Evolutionary conservation across 2,329 filamentous ascomycete genomes (phyloP), one percentile per base, ranked within the genome.

Genomic region (Calonectria pteridis): DNA sequence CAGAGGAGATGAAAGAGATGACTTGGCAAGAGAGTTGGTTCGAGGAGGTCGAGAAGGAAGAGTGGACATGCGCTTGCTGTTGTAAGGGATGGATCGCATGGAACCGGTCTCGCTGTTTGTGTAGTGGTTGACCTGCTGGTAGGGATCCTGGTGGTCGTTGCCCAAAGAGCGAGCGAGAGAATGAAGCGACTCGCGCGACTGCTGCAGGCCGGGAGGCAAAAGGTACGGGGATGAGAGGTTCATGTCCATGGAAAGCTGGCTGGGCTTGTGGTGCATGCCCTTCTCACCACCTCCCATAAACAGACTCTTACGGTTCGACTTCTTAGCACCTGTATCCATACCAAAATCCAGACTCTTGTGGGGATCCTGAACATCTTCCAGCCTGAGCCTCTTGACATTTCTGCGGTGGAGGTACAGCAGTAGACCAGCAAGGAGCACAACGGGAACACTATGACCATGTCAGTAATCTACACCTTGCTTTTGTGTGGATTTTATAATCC

Each of bases 281-380:
- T 92, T 92, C 81, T 94, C 89, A 31, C 87, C 89, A 58, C 88
- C 91, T 87, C 79, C 79, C 77, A 80, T 73, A 35, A 85, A 83
- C 29, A 84, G 75, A 67, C 81, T 84, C 79, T 79, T 83, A 33
- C 83, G 83, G 74, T 80, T 82, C 58, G 82, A 76, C 62, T 80
- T 81, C 78, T 84, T 84, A 20, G 23, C 23, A 1, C 55, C 58
- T 88, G 77, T 82, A 67, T 87, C 95, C 81, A 98, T 85, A 43
- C 97, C 97, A 82, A 98, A 99, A 84, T 99, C 97, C 82, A 98
- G 89, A 0, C 95, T 97, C 82, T 94, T 96, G 84, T 97, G 95
- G 78, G 95, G 94, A 84, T 98, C 96, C 75, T 94, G 92, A 23
- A 90, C 89, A 85, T 99, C 97, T 85, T 99, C 97, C 72, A 89